Base-by-base conservation (phyloP, 2,329 filamentous ascomycete genomes). In the Nemania sp. region DNA sequence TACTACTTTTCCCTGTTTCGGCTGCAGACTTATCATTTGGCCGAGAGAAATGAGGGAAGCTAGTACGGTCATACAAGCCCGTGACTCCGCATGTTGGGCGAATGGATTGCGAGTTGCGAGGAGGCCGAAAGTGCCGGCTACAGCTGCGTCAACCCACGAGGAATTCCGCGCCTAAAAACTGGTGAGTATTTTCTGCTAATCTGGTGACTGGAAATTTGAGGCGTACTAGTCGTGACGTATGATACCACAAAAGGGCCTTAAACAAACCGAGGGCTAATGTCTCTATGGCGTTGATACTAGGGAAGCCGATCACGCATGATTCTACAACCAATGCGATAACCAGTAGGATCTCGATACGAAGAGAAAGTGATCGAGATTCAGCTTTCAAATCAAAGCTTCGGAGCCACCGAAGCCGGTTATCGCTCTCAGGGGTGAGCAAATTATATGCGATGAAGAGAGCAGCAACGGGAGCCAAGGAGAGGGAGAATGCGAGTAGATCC, bases 241-340 rank as follows among this genome's bases (percentile, higher is more conserved):
- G 74, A 48, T 65, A 71, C 73, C 73, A 77, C 2, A 66, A 61
- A 0, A 63, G 51, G 0, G 68, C 67, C 19, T 75, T 76, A 0
- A 58, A 40, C 0, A 66, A 19, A 0, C 67, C 72, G 2, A 72
- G 33, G 0, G 57, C 12, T 0, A 73, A 6, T 0, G 59, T 57
- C 1, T 57, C 30, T 2, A 53, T 28, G 8, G 65, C 5, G 0
- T 59, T 36, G 3, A 48, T 57, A 3, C 49, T 54, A 0, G 62
- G 61, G 2, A 68, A 55, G 0, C 69, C 72, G 22, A 69, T 57
- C 0, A 61, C 12, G 2, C 63, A 20, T 0, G 40, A 40, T 34
- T 73, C 64, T 0, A 61, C 9, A 1, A 28, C 44, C 1, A 67
- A 19, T 3, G 56, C 31, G 2, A 45, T 12, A 1, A 46, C 7